A percentile compares a stretch with the other conserved stretches of the same genome.
These are phyloP conservation scores for Adansonia rubrostipa DNA, from an alignment of 441 rosid species.

Conservation along the genomic window DNA sequence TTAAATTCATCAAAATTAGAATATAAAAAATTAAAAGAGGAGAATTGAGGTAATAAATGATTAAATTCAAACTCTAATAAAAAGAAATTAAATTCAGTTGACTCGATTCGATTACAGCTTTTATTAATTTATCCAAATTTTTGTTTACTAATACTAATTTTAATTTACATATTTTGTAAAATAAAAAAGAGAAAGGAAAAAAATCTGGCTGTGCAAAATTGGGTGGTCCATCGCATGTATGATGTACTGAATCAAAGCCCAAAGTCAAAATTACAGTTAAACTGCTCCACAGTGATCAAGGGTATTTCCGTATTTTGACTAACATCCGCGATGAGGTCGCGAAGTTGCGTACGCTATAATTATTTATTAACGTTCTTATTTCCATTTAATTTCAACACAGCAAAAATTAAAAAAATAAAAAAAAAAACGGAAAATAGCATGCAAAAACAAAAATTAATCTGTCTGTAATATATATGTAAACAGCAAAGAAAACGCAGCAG, in stretches of 20 bases:
- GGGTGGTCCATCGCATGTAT: background rate
- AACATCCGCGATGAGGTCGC: constrained; percentile 16
- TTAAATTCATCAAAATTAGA: too few relatives aligned
- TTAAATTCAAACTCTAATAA: too few relatives aligned
- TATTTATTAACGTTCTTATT: constrained; percentile 9
- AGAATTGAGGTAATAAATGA: too few relatives aligned
- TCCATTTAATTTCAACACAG: background rate
- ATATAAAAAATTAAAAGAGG: too few relatives aligned
- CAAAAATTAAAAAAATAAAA: background rate
- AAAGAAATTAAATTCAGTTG: too few relatives aligned
- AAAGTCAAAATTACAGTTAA: constrained; percentile 15
- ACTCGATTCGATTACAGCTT: too few relatives aligned
- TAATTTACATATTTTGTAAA: background rate
- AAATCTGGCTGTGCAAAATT: background rate
- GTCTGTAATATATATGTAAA: background rate
- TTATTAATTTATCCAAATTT: too few relatives aligned
- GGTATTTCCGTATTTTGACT: constrained; percentile 20
- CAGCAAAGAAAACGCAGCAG: constrained; percentile 21
- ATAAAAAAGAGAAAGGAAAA: background rate
- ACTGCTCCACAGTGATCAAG: constrained; percentile 8
- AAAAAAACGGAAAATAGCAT: background rate
- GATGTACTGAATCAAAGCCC: background rate
- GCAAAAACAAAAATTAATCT: background rate
- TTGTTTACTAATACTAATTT: too few relatives aligned
- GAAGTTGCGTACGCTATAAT: constrained; percentile 28